Evolutionary conservation across 495 filamentous ascomycete species (phyloP).

Genomic region (Stereocaulon alpinum): DNA sequence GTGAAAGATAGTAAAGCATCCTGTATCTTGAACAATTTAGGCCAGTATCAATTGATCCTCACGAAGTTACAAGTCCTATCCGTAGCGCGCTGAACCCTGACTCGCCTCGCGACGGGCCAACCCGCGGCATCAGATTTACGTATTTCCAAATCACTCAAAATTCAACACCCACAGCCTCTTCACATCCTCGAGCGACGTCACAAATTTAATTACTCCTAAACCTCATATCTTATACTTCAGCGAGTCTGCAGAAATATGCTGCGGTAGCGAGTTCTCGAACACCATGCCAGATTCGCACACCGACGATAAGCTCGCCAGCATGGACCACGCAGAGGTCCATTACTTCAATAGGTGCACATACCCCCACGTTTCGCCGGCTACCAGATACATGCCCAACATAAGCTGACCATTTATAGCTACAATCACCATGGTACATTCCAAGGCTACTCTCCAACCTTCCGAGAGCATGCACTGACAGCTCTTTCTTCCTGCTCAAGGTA

Average conservation of each 20-base stretch:
- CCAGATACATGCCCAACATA: constrained; percentile 9
- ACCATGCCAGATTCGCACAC: constrained; percentile 3
- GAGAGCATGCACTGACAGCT: constrained; percentile 20
- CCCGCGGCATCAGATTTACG: background rate
- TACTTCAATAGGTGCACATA: constrained; percentile 85
- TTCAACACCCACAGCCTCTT: background rate
- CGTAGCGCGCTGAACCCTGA: background rate
- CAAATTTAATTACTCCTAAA: background rate
- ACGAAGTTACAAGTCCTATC: no score
- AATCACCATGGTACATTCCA: constrained; percentile 77
- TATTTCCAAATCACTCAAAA: background rate
- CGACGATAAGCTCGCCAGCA: constrained; percentile 42
- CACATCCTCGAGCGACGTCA: no score
- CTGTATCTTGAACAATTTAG: background rate
- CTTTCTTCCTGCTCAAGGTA: constrained; percentile 45
- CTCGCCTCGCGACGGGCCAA: background rate
- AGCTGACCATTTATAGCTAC: constrained; percentile 51
- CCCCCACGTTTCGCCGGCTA: constrained; percentile 2
- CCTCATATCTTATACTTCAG: background rate
- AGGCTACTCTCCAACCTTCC: constrained; percentile 12
- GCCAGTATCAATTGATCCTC: no score
- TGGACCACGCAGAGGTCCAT: constrained; percentile 84
- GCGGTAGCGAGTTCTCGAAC: background rate
- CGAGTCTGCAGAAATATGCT: background rate
- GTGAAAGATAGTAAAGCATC: background rate